Evolutionary conservation across 441 rosid species (phyloP), one percentile per base, ranked within the genome.

Genomic region (Eugenia klotzschiana): DNA sequence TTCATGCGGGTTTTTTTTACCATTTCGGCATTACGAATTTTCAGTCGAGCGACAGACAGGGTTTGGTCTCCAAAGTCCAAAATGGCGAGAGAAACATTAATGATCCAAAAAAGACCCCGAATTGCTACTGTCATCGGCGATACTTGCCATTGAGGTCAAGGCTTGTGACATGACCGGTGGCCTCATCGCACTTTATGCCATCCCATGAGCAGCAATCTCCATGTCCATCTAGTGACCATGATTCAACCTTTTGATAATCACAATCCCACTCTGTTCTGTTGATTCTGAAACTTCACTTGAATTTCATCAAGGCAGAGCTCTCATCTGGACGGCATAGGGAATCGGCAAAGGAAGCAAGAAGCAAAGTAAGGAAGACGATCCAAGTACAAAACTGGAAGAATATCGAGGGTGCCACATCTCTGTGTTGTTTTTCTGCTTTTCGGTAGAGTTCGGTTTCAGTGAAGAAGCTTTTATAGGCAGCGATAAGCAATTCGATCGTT

Each of bases 191-290:
- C 18, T 25, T 2, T 1, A 25, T 33, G 3, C 64, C 29, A 25
- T 56, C 8, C 64, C 64, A 25, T 25, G 29, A 25, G 33, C 64
- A 25, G 15, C 29, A 56, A 56, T 25, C 64, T 25, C 64, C 64
- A 25, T 6, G 3, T 25, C 33, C 16, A 12, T 25, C 18, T 5
- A 12, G 18, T 56, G 33, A 56, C 64, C 64, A 25, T 2, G 33
- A 56, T 12, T 25, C 33, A 13, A 13, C 4, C 29, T 56, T 56
- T 3, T 29, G 16, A 25, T 56, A 13, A 56, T 5, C 33, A 25
- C 33, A 56, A 12, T 3, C 0, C 3, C 1, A 25, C 1, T 2
- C 3, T 56, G 4, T 5, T 25, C 3, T 56, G 16, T 26, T 0
- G 33, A 2, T 56, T 56, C 16, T 2, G 14, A 56, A 23, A 25